Conservation (phyloP, 75 land plant genomes). For the Gnetum montanum region DNA sequence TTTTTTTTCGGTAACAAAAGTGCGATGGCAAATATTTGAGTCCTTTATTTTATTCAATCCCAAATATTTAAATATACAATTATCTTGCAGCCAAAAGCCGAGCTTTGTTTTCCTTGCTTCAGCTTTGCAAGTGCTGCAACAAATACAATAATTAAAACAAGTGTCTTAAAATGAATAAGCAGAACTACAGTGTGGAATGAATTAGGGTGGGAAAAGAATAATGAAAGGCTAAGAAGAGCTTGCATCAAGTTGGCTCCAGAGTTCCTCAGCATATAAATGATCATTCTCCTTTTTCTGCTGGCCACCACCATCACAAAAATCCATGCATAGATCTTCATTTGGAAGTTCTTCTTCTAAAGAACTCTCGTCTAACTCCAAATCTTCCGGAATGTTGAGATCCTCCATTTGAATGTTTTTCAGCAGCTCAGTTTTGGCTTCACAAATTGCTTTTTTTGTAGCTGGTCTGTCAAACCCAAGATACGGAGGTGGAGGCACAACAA, state of each 20-base stretch:
- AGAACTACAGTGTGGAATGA: no score
- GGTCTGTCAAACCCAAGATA: constrained; percentile 52
- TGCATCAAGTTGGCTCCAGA: constrained; percentile 67
- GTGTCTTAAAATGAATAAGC: no score
- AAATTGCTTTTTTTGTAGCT: constrained; percentile 62
- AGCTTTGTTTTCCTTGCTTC: no score
- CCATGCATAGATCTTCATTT: constrained; percentile 28
- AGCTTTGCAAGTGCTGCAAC: no score
- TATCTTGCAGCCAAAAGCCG: no score
- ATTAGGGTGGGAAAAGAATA: no score
- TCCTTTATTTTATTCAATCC: no score
- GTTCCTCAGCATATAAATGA: constrained; percentile 54
- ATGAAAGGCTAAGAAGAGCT: neutral
- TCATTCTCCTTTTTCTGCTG: constrained; percentile 48
- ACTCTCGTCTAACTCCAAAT: constrained; percentile 12
- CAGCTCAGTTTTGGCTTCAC: constrained; percentile 35
- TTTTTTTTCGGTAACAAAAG: no score
- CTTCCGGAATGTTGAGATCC: neutral
- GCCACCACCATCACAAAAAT: constrained; percentile 9
- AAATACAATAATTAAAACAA: no score
- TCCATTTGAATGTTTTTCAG: constrained; percentile 5
- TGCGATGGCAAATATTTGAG: no score
- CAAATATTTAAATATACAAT: no score
- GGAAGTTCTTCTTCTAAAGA: constrained; percentile 11
- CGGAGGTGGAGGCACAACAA: constrained; percentile 71